phyloP scores from a whole-genome alignment of 2,329 filamentous ascomycete species.

The Paraphoma chrysanthemicola region DNA sequence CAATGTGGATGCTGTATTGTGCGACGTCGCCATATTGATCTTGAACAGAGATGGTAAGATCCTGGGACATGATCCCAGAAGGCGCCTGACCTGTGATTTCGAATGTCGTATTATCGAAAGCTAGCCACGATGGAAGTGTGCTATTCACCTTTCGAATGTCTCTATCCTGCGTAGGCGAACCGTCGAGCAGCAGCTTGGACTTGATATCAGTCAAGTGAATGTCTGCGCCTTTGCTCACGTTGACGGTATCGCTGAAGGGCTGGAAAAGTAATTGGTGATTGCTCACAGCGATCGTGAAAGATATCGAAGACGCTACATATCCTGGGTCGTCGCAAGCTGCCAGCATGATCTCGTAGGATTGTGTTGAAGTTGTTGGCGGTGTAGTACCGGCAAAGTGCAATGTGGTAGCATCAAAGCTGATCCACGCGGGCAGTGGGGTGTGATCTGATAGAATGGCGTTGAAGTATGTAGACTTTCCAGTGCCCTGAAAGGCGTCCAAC shows the following conservation, averaged over 20 bases:
- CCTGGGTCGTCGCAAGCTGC: conserved; percentile 82
- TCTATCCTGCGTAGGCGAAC: conserved; percentile 51
- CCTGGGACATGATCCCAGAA: conserved; percentile 63
- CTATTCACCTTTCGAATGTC: conserved; percentile 62
- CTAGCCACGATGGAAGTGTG: conserved; percentile 72
- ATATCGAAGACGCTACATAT: conserved; percentile 70
- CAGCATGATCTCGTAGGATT: conserved; percentile 74
- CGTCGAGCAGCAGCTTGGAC: conserved; percentile 45
- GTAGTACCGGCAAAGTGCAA: conserved; percentile 76
- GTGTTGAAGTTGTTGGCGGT: conserved; percentile 70
- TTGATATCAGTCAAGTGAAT: conserved; percentile 41
- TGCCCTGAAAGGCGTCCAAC: conserved; percentile 66
- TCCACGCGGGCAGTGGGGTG: conserved; percentile 85
- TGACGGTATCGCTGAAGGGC: conserved; percentile 49
- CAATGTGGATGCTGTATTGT: conserved; percentile 61
- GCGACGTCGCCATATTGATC: conserved; percentile 68
- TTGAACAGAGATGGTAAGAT: conserved; percentile 66
- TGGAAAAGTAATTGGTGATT: conserved; percentile 72
- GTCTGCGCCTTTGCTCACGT: conserved; percentile 37
- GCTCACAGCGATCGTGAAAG: conserved; percentile 76
- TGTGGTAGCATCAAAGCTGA: conserved; percentile 70
- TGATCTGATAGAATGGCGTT: conserved; percentile 79
- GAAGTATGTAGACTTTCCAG: conserved; percentile 66
- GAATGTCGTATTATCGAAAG: conserved; percentile 68
- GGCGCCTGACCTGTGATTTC: conserved; percentile 70